Evolutionary conservation across 352 stramenopile species (phyloP).

Genomic region (Pythium rishiriense): DNA sequence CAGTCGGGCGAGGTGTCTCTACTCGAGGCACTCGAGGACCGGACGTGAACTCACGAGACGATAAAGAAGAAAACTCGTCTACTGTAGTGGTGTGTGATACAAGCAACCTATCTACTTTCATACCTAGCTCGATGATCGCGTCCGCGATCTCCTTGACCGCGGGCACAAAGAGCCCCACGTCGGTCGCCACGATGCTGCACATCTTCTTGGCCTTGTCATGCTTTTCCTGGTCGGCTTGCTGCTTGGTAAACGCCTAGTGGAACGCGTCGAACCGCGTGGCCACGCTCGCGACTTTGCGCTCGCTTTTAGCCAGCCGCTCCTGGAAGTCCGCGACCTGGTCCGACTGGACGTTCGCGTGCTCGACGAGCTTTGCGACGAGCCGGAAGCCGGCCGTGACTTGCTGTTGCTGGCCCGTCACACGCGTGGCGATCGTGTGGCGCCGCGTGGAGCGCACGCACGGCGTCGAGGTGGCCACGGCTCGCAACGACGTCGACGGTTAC

Average conservation of each 20-base stretch:
- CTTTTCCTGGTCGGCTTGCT: constrained; percentile 21
- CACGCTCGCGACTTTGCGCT: constrained; percentile 7
- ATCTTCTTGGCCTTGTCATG: constrained; percentile 30
- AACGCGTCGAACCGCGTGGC: not conserved
- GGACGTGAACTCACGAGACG: not conserved
- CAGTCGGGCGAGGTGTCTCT: constrained; percentile 64
- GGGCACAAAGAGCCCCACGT: constrained; percentile 28
- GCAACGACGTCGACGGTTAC: not conserved
- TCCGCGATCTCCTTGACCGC: constrained; percentile 29
- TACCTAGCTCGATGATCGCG: constrained; percentile 28
- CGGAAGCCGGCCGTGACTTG: not conserved
- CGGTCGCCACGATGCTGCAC: constrained; percentile 21
- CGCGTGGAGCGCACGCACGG: not conserved
- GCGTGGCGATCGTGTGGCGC: not conserved
- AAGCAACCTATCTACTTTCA: too few species aligned
- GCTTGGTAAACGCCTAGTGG: constrained; percentile 4
- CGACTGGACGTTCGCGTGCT: not conserved
- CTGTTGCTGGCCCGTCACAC: not conserved
- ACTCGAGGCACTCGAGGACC: constrained; percentile 47
- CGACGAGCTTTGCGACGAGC: not conserved
- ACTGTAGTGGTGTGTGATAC: not conserved
- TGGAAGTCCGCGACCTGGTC: not conserved
- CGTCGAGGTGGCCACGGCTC: not conserved
- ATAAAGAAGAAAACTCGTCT: not conserved
- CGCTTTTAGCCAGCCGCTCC: not conserved